Percentiles rank a stretch among this genome's conserved stretches.
These are phyloP conservation scores for Mucor racemosus DNA, from an alignment of 371 early-diverging fungal genomes.

Conservation along the genomic window DNA sequence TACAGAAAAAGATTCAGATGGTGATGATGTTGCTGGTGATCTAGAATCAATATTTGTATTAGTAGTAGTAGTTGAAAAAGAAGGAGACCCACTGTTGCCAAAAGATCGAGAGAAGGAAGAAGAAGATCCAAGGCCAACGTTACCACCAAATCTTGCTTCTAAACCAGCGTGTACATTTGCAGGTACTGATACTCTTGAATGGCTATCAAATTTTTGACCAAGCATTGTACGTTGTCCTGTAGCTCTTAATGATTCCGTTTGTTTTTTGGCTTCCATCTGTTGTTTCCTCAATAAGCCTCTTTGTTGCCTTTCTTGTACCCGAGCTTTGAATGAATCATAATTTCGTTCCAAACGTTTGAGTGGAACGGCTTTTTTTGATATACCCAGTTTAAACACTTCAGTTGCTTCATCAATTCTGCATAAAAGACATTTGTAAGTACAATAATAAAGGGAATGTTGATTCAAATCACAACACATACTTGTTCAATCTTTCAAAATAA, in stretches of 20 bases:
- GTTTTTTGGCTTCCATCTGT: conserved; percentile 16
- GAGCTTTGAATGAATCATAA: conserved; percentile 5
- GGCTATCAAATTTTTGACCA: conserved; percentile 31
- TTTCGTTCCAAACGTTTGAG: conserved; percentile 44
- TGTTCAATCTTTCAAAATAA: conserved; percentile 56
- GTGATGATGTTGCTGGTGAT: not conserved
- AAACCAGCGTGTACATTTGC: conserved; percentile 23
- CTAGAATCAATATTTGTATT: conserved; percentile 7
- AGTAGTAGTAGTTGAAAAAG: not conserved
- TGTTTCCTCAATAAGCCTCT: conserved; percentile 12
- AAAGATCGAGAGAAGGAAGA: not conserved
- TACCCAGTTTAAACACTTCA: conserved; percentile 56
- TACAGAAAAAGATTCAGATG: not conserved
- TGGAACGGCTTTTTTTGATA: conserved; percentile 60
- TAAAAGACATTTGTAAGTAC: not conserved
- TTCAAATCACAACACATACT: conserved; percentile 30
- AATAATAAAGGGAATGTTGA: not conserved
- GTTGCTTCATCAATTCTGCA: conserved; percentile 60
- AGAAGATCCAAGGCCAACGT: not conserved
- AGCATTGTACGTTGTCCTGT: conserved; percentile 31
- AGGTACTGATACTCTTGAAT: conserved; percentile 19
- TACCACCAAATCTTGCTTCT: conserved; percentile 4
- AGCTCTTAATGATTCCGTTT: conserved; percentile 10
- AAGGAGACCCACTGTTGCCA: not conserved
- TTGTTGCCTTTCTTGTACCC: conserved; percentile 4